A percentile compares a stretch with the other conserved stretches of the same genome.
Conservation (phyloP, 2,329 filamentous ascomycete species). For the Capronia americana region DNA sequence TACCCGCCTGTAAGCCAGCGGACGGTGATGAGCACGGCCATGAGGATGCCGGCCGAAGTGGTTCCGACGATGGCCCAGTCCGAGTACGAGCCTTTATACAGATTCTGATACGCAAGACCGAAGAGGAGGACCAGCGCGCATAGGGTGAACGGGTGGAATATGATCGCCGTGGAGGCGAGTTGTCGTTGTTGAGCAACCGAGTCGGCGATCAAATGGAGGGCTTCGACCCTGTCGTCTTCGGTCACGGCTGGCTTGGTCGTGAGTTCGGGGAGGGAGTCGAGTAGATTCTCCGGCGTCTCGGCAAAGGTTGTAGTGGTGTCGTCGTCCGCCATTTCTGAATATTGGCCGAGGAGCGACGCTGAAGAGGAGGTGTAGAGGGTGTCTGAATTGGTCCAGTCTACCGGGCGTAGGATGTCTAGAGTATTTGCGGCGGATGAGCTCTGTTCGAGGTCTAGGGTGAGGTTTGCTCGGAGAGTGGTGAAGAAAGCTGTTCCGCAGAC, state of each 20-base stretch:
- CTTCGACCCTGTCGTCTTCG: constrained; percentile 68
- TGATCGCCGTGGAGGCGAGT: constrained; percentile 66
- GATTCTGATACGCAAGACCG: constrained; percentile 48
- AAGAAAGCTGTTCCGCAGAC: constrained; percentile 72
- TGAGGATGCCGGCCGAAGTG: constrained; percentile 66
- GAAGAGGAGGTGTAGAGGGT: constrained; percentile 49
- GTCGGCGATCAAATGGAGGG: constrained; percentile 77
- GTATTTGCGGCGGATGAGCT: constrained; percentile 70
- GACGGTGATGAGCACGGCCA: constrained; percentile 68
- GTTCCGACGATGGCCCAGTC: constrained; percentile 64
- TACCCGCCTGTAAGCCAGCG: constrained; percentile 69
- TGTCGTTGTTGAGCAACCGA: constrained; percentile 83
- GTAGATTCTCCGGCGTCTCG: constrained; percentile 21
- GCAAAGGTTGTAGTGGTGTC: constrained; percentile 1
- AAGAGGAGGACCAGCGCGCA: constrained; percentile 48
- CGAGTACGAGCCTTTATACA: constrained; percentile 47
- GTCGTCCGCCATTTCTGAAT: constrained; percentile 14
- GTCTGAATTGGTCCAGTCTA: constrained; percentile 47
- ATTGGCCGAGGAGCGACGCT: constrained; percentile 44
- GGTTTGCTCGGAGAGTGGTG: constrained; percentile 79
- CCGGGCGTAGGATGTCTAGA: constrained; percentile 64
- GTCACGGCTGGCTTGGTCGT: constrained; percentile 40
- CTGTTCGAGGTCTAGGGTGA: constrained; percentile 68
- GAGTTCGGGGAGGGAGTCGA: constrained; percentile 44
- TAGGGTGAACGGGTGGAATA: constrained; percentile 65